Evolutionary conservation across 192 early-diverging fungal species (phyloP), one percentile per base, ranked within the genome.

Genomic region (Backusella circina): DNA sequence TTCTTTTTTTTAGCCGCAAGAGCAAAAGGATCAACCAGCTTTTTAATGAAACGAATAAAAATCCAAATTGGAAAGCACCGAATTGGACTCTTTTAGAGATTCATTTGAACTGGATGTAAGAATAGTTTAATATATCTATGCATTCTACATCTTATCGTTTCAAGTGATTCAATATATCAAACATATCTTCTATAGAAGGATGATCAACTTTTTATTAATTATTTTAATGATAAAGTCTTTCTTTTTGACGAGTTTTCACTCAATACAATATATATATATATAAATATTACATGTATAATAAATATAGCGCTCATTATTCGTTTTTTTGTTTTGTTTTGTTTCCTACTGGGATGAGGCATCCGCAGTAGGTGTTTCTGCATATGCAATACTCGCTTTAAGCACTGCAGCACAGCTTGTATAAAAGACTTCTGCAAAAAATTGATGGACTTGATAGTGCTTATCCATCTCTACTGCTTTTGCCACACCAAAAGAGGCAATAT

Each of bases 391-490:
- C 8, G 87, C 87, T 67, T 86, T 84, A 65, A 88, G 77, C 12
- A 86, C 61, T 6, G 86, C 87, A 5, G 84, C 82, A 16, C 84
- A 73, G 0, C 80, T 78, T 0, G 80, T 83, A 38, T 84, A 86
- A 28, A 87, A 50, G 3, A 79, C 77, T 50, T 87, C 85, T 1
- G 81, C 80, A 18, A 88, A 83, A n/a, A 79, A 80, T 67, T 82
- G 83, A 39, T 88, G 87, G 28, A 88, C 79, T 12, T 85, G 79
- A 79, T 87, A 88, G 23, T 87, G 81, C 47, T 83, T 78, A 70
- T 88, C 87, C 18, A 88, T 72, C 50, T 87, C 86, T 26, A 88
- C 78, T 21, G 86, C 87, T 57, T 82, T 80, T 51, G 82, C 79
- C 1, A 88, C 78, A 39, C 84, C 83, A 16, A 81, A 37, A 50